phyloP scores from a whole-genome alignment of 2,329 filamentous ascomycete genomes.

The Sclerotinia nivalis region DNA sequence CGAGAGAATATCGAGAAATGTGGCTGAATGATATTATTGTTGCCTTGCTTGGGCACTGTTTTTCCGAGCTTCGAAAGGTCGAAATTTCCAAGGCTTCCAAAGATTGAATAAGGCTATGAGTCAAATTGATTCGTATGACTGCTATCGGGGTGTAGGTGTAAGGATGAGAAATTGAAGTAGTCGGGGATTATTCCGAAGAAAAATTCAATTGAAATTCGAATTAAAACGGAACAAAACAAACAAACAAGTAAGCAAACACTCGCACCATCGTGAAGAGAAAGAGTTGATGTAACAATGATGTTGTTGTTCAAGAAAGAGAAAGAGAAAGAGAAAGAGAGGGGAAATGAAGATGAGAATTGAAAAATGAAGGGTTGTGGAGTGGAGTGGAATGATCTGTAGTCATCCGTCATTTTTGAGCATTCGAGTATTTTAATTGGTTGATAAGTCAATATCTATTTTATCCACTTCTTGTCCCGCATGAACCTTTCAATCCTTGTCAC shows the following conservation, averaged over 20 bases:
- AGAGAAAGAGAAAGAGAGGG: background rate
- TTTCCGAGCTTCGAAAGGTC: background rate
- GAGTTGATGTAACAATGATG: background rate
- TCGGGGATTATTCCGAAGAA: background rate
- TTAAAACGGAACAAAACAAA: background rate
- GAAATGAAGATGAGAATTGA: background rate
- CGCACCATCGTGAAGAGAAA: background rate
- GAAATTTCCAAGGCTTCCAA: background rate
- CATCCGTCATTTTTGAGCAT: background rate
- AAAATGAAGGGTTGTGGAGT: background rate
- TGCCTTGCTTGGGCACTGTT: background rate
- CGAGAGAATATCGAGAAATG: background rate
- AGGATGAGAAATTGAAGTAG: background rate
- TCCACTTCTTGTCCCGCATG: background rate
- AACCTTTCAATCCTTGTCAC: background rate
- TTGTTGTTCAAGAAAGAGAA: background rate
- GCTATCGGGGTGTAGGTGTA: background rate
- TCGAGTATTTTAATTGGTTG: background rate
- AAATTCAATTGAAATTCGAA: background rate
- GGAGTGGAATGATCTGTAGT: background rate
- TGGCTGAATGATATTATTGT: background rate
- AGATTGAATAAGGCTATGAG: slow-evolving; percentile 1
- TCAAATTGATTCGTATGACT: background rate
- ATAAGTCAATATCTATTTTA: background rate
- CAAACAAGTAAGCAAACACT: background rate